phyloP scores from a whole-genome alignment of 306 rosid genomes.

The Acacia confusa region DNA sequence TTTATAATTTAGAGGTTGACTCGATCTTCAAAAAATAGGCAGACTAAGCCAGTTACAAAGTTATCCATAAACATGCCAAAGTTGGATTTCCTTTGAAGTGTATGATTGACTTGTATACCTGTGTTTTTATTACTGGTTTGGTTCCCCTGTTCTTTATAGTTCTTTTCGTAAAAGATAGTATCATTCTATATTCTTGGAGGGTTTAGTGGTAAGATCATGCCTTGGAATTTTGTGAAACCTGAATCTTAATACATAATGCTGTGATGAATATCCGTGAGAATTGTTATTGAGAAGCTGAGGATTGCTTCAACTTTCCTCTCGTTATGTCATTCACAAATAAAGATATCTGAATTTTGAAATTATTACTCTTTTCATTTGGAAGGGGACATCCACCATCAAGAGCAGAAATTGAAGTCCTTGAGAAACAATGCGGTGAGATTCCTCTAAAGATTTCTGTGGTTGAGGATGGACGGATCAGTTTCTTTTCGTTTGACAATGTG shows the following conservation, averaged over 20 bases:
- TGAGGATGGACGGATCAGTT: conserved; percentile 67
- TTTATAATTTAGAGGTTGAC: too few species aligned
- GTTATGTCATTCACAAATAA: neutral
- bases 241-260: neutral
- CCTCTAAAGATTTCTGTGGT: conserved; percentile 62
- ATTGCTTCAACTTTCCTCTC: neutral
- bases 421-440: conserved; percentile 55
- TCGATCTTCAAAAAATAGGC: too few species aligned
- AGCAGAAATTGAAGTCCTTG: conserved; percentile 56
- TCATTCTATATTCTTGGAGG: conserved; percentile 8
- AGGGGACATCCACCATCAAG: conserved; percentile 69
- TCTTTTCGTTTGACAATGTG: conserved; percentile 68
- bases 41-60: too few species aligned
- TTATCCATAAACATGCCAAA: too few species aligned
- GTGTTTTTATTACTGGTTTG: neutral
- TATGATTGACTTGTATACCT: neutral
- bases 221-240: neutral
- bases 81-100: neutral
- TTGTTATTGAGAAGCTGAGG: neutral
- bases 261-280: conserved; percentile 7
- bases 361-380: conserved; percentile 30
- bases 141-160: neutral
- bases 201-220: neutral
- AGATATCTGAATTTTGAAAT: conserved; percentile 8
- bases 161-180: neutral